These are phyloP conservation scores for Diutina ranongensis DNA, from an alignment of 1,139 yeast species.

Conservation along the genomic window DNA sequence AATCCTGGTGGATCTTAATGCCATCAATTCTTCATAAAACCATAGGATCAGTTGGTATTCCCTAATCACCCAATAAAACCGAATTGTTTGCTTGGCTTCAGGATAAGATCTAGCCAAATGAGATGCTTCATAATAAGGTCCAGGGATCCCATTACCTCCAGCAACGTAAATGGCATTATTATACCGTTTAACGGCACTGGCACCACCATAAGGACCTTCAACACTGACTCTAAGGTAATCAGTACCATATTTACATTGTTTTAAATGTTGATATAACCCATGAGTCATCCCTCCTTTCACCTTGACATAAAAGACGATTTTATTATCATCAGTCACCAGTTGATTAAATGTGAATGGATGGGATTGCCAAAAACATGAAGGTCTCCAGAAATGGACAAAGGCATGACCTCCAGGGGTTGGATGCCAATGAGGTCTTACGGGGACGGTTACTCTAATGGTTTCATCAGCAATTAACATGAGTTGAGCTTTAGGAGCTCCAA, in stretches of 20 bases:
- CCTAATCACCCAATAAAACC: conserved; percentile 42
- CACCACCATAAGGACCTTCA: conserved; percentile 52
- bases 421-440: conserved; percentile 18
- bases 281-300: conserved; percentile 27
- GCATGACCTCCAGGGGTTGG: conserved; percentile 42
- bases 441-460: neutral
- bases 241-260: conserved; percentile 32
- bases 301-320: conserved; percentile 13
- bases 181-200: conserved; percentile 30
- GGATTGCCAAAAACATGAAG: conserved; percentile 42
- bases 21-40: conserved; percentile 35
- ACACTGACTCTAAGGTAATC: conserved; percentile 28
- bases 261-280: conserved; percentile 22
- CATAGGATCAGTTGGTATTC: conserved; percentile 33
- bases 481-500: conserved; percentile 3
- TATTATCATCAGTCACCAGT: conserved; percentile 13
- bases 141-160: conserved; percentile 57
- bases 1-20: conserved; percentile 20
- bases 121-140: conserved; percentile 24
- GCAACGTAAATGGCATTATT: conserved; percentile 45
- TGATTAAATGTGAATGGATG: conserved; percentile 45
- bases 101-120: neutral
- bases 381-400: conserved; percentile 33
- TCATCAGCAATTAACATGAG: conserved; percentile 2
- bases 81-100: conserved; percentile 12